A percentile compares a stretch with the other conserved stretches of the same genome.
phyloP scores from a whole-genome alignment of 2,329 filamentous ascomycete species.

The Paecilomyces fulvus region DNA sequence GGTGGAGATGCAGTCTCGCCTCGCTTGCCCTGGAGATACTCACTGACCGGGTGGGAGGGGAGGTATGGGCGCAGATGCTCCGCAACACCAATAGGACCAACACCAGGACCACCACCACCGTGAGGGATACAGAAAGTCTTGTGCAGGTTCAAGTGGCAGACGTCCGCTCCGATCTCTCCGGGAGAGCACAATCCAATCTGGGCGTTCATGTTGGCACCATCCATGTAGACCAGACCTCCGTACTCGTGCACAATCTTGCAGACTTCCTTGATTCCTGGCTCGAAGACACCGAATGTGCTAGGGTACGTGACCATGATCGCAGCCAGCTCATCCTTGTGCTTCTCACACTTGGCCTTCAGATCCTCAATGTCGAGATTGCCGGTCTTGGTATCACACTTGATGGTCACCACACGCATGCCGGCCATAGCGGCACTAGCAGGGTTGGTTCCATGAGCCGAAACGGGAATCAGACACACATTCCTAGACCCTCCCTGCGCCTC shows the following conservation, averaged over 20 bases:
- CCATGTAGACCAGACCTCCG: constrained; percentile 96
- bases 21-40: constrained; percentile 35
- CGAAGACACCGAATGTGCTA: constrained; percentile 89
- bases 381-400: constrained; percentile 81
- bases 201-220: constrained; percentile 97
- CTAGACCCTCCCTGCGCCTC: constrained; percentile 57
- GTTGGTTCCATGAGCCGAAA: constrained; percentile 93
- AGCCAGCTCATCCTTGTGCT: constrained; percentile 74
- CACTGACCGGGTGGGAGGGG: constrained; percentile 59
- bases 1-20: constrained; percentile 48
- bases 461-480: constrained; percentile 88
- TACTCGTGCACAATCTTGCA: constrained; percentile 78
- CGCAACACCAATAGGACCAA: constrained; percentile 89
- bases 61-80: constrained; percentile 68
- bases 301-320: constrained; percentile 98
- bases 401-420: constrained; percentile 83
- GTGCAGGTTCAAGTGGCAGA: constrained; percentile 95
- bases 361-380: constrained; percentile 86
- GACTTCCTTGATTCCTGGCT: constrained; percentile 77
- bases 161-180: constrained; percentile 89
- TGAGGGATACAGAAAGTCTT: constrained; percentile 99
- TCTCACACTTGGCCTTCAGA: constrained; percentile 78
- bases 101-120: constrained; percentile 85
- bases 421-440: constrained; percentile 93
- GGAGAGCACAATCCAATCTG: constrained; percentile 94